phyloP scores from a whole-genome alignment of 2,329 filamentous ascomycete species.

The Chrysosporium queenslandicum region DNA sequence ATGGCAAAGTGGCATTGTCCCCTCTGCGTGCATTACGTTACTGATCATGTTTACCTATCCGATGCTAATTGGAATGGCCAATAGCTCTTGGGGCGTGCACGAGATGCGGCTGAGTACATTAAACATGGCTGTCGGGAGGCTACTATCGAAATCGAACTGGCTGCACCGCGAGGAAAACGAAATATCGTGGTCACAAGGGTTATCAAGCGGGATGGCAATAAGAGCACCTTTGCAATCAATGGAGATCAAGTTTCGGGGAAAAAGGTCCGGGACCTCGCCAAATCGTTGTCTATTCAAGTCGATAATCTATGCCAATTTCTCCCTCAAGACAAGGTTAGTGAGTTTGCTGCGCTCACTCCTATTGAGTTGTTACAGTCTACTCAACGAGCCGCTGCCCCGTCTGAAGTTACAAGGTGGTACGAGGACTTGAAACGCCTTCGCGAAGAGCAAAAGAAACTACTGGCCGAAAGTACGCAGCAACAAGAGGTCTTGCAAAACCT shows the following conservation, averaged over 20 bases:
- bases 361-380: conserved; percentile 77
- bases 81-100: conserved; percentile 71
- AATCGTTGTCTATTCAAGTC: conserved; percentile 75
- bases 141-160: conserved; percentile 81
- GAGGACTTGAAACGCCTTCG: conserved; percentile 61
- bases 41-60: background rate
- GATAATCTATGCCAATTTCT: conserved; percentile 97
- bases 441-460: conserved; percentile 55
- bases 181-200: conserved; percentile 67
- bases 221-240: conserved; percentile 68
- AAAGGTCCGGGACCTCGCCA: conserved; percentile 57
- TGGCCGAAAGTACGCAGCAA: conserved; percentile 49
- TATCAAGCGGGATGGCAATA: conserved; percentile 75
- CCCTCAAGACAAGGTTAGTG: conserved; percentile 88
- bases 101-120: conserved; percentile 77
- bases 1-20: conserved; percentile 23
- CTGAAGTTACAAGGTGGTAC: conserved; percentile 72
- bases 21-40: background rate
- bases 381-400: conserved; percentile 73
- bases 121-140: conserved; percentile 75
- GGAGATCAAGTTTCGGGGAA: conserved; percentile 52
- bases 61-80: background rate
- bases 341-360: conserved; percentile 77
- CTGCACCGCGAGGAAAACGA: conserved; percentile 41
- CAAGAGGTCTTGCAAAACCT: conserved; percentile 55